These are phyloP conservation scores for Noccaea caerulescens DNA, from an alignment of 345 rosid genomes.

Conservation along the genomic window DNA sequence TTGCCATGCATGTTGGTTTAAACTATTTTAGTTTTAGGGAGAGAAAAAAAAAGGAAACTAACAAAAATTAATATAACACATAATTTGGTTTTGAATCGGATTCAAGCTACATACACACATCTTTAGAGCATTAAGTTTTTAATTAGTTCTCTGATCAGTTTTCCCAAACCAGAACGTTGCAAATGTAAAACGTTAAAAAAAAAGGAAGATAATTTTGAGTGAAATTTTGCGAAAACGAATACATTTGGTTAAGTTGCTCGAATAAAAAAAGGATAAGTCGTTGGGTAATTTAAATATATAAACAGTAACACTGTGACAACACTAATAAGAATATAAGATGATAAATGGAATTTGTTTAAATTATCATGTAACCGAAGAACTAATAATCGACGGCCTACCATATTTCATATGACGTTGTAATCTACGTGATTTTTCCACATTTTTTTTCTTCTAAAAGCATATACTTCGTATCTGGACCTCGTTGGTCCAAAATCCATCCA, in stretches of 20 bases:
- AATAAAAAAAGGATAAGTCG: background rate
- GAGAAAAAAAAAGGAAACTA: too few species aligned
- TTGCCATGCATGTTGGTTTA: background rate
- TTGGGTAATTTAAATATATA: background rate
- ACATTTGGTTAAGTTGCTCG: background rate
- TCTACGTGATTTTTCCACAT: conserved; percentile 16
- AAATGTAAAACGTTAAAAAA: background rate
- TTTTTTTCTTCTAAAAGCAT: conserved; percentile 25
- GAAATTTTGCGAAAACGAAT: background rate
- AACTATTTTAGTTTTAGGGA: too few species aligned
- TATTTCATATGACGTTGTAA: conserved; percentile 34
- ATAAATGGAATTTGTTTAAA: conserved; percentile 26
- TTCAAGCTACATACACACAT: background rate
- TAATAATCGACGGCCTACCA: conserved; percentile 36
- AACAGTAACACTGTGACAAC: background rate
- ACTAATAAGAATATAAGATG: background rate
- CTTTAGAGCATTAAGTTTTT: background rate
- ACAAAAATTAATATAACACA: too few species aligned
- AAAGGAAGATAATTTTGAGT: background rate
- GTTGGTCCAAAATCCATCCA: conserved; percentile 29
- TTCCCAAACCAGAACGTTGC: background rate
- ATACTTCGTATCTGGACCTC: conserved; percentile 43
- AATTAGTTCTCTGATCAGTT: background rate
- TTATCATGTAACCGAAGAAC: conserved; percentile 37
- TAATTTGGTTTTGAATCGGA: background rate